Evolutionary conservation across 768 basidiomycete genomes (phyloP).

Genomic region (Rhodosporidiobolus odoratus): DNA sequence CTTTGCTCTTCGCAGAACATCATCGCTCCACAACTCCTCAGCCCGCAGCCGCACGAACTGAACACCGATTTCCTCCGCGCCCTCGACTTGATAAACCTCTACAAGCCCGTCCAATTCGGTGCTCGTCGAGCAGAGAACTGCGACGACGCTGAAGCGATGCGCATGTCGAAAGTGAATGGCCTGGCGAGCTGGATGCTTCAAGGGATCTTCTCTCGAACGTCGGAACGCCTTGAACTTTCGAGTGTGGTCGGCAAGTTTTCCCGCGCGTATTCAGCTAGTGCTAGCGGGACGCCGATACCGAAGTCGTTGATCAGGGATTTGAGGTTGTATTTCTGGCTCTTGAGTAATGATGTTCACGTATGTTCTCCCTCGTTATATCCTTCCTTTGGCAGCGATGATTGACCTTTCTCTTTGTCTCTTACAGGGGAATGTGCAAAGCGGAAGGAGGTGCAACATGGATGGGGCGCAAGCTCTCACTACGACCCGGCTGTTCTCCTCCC

Average conservation of each 20-base stretch:
- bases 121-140: slow-evolving; percentile 26
- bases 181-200: slow-evolving; percentile 37
- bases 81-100: slow-evolving; percentile 34
- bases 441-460: slow-evolving; percentile 35
- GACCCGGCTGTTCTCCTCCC: slow-evolving; percentile 29
- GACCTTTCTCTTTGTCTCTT: not conserved
- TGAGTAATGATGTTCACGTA: slow-evolving; percentile 37
- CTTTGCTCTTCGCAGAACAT: slow-evolving; percentile 6
- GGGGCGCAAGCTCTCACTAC: slow-evolving; percentile 31
- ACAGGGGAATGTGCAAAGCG: slow-evolving; percentile 34
- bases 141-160: slow-evolving; percentile 33
- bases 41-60: slow-evolving; percentile 37
- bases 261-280: slow-evolving; percentile 29
- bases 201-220: slow-evolving; percentile 29
- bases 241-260: slow-evolving; percentile 20
- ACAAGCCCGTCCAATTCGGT: slow-evolving; percentile 36
- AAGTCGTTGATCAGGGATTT: slow-evolving; percentile 22
- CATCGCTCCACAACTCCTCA: slow-evolving; percentile 37
- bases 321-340: slow-evolving; percentile 33
- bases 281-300: slow-evolving; percentile 25
- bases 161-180: slow-evolving; percentile 33
- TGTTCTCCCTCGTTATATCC: not conserved
- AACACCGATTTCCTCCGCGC: slow-evolving; percentile 38
- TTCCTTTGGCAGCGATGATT: not conserved
- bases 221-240: slow-evolving; percentile 27